Evolutionary conservation across 1,139 yeast species (phyloP), one percentile per base, ranked within the genome.

Genomic region (Saccharomyces hybrid): DNA sequence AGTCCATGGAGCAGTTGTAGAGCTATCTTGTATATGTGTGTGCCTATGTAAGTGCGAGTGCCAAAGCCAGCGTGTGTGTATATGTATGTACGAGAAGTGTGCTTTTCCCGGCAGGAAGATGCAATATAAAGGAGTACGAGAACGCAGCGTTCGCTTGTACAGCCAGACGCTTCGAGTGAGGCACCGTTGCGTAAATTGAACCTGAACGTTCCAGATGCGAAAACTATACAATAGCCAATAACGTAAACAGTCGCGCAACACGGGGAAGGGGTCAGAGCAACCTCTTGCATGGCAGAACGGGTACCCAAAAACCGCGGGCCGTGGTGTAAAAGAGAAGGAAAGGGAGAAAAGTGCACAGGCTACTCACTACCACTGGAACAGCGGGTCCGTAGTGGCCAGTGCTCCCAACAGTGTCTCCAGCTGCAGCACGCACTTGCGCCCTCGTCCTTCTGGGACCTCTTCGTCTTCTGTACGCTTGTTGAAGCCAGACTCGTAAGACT

Each of bases 1-100:
- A 34, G 46, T 54, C 54, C 58, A 56, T 56, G 16, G 9, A n/a
- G n/a, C 27, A 38, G 16, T 23, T 26, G 23, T 48, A 9, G 26
- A 9, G 26, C 49, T 41, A 29, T 27, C 46, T 48, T 41, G 25
- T 34, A 19, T 51, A 16, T 27, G 5, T 42, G n/a, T n/a, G n/a
- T 25, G 16, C 27, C 13, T 19, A 16, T 19, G 8, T 26, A 26
- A 13, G 19, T 13, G 47, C 50, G 11, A 34, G 23, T 5, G 42
- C 19, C 23, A 3, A 25, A 5, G 11, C 19, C 25, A n/a, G n/a
- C n/a, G n/a, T n/a, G n/a, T n/a, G 25, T 38, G 23, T 38, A 11
- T 16, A 34, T 14, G 23, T 16, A 38, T 31, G 44, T 14, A 16
- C 9, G n/a, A n/a, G n/a, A 19, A 2, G 19, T 16, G 25, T 9